These are phyloP conservation scores for Yarrowia yakushimensis DNA, from an alignment of 805 yeast genomes.

Conservation along the genomic window DNA sequence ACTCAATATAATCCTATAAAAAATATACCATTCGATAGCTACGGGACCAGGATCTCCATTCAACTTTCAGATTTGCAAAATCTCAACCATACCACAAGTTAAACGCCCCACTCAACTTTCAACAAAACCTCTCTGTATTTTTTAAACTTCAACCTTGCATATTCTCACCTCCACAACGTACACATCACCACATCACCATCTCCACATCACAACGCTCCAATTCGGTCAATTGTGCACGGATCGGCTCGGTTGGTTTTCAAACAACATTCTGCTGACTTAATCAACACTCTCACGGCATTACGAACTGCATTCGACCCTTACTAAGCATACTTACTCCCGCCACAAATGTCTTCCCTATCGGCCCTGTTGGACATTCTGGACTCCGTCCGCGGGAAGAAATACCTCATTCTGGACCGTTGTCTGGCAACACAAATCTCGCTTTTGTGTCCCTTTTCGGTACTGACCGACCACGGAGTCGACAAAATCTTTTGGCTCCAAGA, in stretches of 20 bases:
- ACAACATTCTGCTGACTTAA: not conserved
- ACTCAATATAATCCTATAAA: no score
- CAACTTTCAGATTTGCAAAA: no score
- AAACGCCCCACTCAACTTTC: no score
- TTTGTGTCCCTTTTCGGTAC: constrained; percentile 52
- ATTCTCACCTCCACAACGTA: no score
- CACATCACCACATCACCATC: not conserved
- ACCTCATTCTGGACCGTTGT: constrained; percentile 45
- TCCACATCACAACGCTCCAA: not conserved
- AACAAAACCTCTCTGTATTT: no score
- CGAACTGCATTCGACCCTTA: no score
- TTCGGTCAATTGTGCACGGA: not conserved
- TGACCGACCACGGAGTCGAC: constrained; percentile 51
- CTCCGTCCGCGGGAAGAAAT: constrained; percentile 30
- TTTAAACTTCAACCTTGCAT: no score
- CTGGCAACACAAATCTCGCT: constrained; percentile 51
- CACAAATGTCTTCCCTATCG: not conserved
- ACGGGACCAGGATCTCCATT: no score
- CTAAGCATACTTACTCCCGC: not conserved
- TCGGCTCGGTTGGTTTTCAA: no score
- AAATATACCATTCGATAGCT: no score
- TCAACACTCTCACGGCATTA: not conserved
- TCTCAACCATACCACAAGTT: no score
- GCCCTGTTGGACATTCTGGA: not conserved
- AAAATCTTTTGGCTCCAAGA: constrained; percentile 47